Conservation (phyloP, 1,139 yeast species). For the Lodderomyces orthopsilosis region DNA sequence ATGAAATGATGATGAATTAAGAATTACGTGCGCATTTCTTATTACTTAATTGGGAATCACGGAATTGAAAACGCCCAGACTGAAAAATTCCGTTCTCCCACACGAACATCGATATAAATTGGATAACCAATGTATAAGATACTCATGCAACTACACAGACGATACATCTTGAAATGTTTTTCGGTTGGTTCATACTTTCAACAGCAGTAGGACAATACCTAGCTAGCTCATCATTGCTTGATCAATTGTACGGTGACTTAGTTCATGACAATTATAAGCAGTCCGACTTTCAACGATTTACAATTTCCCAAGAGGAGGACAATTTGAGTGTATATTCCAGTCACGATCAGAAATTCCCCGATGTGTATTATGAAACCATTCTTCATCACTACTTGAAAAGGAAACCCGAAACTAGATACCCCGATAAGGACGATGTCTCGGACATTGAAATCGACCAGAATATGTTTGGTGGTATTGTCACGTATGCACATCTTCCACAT, state of each 20-base stretch:
- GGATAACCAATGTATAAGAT: neutral
- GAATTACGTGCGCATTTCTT: neutral
- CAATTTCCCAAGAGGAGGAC: constrained; percentile 1
- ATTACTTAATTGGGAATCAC: neutral
- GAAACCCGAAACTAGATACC: constrained; percentile 27
- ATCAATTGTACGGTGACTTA: constrained; percentile 15
- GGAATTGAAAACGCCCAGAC: neutral
- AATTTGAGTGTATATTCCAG: constrained; percentile 4
- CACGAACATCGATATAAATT: neutral
- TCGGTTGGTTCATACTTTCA: constrained; percentile 1
- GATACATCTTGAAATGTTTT: neutral
- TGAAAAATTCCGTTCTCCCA: neutral
- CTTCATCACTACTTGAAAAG: constrained; percentile 16
- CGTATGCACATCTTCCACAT: constrained; percentile 44
- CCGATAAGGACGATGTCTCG: constrained; percentile 36
- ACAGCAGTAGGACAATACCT: neutral
- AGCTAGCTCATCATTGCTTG: constrained; percentile 8
- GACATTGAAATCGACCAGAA: constrained; percentile 25
- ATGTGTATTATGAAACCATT: constrained; percentile 7
- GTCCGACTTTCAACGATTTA: neutral
- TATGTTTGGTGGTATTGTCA: constrained; percentile 43
- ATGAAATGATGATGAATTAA: too few species aligned
- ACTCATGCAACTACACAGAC: neutral
- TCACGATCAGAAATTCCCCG: constrained; percentile 4
- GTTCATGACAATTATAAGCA: constrained; percentile 7